These are phyloP conservation scores for Solanum hybrid DNA, from an alignment of 305 asterid species.

Conservation along the genomic window DNA sequence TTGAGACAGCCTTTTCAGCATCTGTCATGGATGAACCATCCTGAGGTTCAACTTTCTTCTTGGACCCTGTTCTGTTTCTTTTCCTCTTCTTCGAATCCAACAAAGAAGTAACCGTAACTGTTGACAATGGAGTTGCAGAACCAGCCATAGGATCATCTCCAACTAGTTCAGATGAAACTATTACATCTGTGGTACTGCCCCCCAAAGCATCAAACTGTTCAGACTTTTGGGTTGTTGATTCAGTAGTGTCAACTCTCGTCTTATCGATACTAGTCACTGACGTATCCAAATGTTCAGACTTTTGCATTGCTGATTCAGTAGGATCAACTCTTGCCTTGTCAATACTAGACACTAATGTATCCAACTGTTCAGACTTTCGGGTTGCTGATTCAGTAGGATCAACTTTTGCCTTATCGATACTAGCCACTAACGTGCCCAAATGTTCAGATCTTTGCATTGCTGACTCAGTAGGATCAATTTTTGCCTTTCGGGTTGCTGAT, in stretches of 20 bases:
- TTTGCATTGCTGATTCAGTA: background rate
- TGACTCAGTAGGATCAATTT: background rate
- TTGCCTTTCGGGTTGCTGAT: constrained; percentile 6
- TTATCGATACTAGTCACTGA: background rate
- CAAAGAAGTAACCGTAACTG: constrained; percentile 19
- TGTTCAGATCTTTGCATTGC: background rate
- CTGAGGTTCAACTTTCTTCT: constrained; percentile 29
- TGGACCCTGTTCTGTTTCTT: constrained; percentile 40
- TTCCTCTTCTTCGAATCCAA: constrained; percentile 52
- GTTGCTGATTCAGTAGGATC: background rate
- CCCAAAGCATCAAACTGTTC: background rate
- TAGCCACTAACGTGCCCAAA: background rate
- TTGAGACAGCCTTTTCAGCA: constrained; percentile 13
- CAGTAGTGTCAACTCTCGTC: background rate
- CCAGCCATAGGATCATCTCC: background rate
- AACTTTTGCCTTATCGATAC: background rate
- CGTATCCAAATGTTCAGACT: background rate
- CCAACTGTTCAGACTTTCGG: background rate
- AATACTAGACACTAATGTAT: background rate
- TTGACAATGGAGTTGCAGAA: constrained; percentile 36
- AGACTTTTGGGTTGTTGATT: background rate
- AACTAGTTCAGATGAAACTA: constrained; percentile 15
- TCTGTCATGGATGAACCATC: constrained; percentile 14
- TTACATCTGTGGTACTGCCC: background rate
- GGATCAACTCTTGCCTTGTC: background rate